phyloP scores from a whole-genome alignment of 495 filamentous ascomycete species.

The Tuber brumale region DNA sequence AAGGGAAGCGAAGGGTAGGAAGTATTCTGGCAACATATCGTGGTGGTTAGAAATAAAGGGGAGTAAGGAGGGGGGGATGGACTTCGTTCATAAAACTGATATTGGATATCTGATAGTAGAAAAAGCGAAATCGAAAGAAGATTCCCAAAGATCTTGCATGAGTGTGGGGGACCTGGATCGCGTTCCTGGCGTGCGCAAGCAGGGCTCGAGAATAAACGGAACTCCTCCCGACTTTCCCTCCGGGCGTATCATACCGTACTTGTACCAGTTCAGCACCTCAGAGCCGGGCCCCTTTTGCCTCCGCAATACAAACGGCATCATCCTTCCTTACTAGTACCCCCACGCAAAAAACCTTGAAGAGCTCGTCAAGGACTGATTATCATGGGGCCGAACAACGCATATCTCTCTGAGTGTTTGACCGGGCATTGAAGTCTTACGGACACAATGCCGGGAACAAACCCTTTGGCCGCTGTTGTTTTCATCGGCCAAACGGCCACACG shows the following conservation, averaged over 20 bases:
- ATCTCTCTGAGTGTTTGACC: constrained; percentile 15
- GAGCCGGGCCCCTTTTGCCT: not conserved
- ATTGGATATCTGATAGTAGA: constrained; percentile 25
- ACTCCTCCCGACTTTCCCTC: constrained; percentile 35
- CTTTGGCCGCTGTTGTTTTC: not conserved
- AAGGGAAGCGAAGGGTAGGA: constrained; percentile 27
- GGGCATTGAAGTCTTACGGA: constrained; percentile 24
- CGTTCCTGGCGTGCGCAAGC: constrained; percentile 26
- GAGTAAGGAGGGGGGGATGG: constrained; percentile 6
- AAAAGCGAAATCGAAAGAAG: constrained; percentile 37
- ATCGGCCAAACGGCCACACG: not conserved
- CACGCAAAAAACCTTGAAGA: constrained; percentile 28
- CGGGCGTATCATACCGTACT: constrained; percentile 27
- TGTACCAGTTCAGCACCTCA: constrained; percentile 10
- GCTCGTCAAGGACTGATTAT: constrained; percentile 26
- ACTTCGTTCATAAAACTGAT: constrained; percentile 18
- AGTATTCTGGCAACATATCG: constrained; percentile 18
- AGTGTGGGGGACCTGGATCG: constrained; percentile 38
- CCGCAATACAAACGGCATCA: constrained; percentile 30
- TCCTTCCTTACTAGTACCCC: constrained; percentile 26
- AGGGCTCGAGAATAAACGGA: constrained; percentile 35
- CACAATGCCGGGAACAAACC: constrained; percentile 31
- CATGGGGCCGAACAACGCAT: constrained; percentile 17
- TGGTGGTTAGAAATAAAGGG: constrained; percentile 13
- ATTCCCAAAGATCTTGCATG: constrained; percentile 39